Base-by-base conservation (phyloP, 306 rosid species). In the Vicia faba region DNA sequence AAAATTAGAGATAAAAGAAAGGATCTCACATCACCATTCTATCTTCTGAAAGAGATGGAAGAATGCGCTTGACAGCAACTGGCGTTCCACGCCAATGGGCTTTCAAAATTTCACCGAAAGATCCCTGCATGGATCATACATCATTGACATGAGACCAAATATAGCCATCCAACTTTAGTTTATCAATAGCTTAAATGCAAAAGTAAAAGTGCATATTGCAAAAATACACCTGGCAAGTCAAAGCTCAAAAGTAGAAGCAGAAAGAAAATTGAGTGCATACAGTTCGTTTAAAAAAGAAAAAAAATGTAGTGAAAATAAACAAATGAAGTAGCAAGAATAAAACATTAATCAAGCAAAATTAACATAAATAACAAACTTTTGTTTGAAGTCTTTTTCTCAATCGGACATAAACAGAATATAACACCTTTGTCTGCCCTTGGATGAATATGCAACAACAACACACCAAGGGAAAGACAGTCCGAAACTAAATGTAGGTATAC, bases 51-150 rank as follows among this genome's bases (percentile, higher is more conserved):
- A 95, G 97, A 51, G 97, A 90, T 53, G 99, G 96, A 75, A 91
- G 96, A 74, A 95, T 95, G 70, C 97, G 99, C 76, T 95, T 95
- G 66, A 88, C 89, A 70, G 99, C 99, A 61, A 95, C 99, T 4
- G 97, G 97, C n/a, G 99, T 95, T 79, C 99, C 99, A 55, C 99
- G 99, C 99, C 99, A 95, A 72, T 76, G 74, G 35, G 96, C 99
- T 84, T 72, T 95, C 61, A 95, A 82, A 74, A 95, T 90, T 86
- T 95, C 99, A 65, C 99, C 99, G 57, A 95, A 95, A 26, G 99
- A 95, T 35, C 99, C 99, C 99, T 95, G 80, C 71, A 80, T 66
- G 71, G 44, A 67, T 72, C 75, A 73, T 10, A 15, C 67, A 66
- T 40, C 26, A 19, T 39, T 57, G 38, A 44, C 6, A 13, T 58